These are phyloP conservation scores for Alternaria ventricosa DNA, from an alignment of 2,329 filamentous ascomycete genomes.

Conservation along the genomic window DNA sequence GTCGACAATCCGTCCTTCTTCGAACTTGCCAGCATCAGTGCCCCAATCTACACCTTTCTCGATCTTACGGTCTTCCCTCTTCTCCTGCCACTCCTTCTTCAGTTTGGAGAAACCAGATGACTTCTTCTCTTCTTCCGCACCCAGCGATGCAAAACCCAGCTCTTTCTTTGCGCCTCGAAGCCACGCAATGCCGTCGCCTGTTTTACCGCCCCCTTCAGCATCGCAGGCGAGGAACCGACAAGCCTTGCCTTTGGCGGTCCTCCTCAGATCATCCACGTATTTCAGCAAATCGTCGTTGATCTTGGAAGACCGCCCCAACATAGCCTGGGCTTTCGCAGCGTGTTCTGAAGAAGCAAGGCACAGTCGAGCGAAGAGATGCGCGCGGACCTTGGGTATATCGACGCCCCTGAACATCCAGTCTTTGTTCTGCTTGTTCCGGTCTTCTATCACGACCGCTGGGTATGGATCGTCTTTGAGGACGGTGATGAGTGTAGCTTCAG, in stretches of 20 bases:
- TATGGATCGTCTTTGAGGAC: constrained; percentile 96
- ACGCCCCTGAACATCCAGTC: constrained; percentile 98
- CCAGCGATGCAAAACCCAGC: constrained; percentile 65
- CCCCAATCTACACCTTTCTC: constrained; percentile 79
- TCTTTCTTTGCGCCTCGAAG: constrained; percentile 77
- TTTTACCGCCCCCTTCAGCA: constrained; percentile 80
- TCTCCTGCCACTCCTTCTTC: constrained; percentile 77
- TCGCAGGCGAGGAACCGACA: constrained; percentile 92
- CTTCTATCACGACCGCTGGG: constrained; percentile 79
- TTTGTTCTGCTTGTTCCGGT: constrained; percentile 79
- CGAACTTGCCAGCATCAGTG: constrained; percentile 79
- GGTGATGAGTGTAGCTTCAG: constrained; percentile 87
- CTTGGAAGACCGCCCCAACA: constrained; percentile 52
- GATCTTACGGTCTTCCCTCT: constrained; percentile 78
- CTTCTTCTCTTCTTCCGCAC: constrained; percentile 51
- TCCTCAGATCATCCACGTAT: constrained; percentile 77
- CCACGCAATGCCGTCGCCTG: constrained; percentile 87
- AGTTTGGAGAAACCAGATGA: constrained; percentile 67
- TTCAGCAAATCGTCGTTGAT: constrained; percentile 70
- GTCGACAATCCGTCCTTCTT: constrained; percentile 84
- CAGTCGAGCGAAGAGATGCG: constrained; percentile 83
- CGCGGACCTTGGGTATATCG: constrained; percentile 85
- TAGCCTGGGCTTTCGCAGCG: constrained; percentile 71
- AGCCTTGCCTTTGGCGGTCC: constrained; percentile 80
- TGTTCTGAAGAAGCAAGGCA: constrained; percentile 90